Conservation (phyloP, 2,329 filamentous ascomycete species). For the Colletotrichum noveboracense region DNA sequence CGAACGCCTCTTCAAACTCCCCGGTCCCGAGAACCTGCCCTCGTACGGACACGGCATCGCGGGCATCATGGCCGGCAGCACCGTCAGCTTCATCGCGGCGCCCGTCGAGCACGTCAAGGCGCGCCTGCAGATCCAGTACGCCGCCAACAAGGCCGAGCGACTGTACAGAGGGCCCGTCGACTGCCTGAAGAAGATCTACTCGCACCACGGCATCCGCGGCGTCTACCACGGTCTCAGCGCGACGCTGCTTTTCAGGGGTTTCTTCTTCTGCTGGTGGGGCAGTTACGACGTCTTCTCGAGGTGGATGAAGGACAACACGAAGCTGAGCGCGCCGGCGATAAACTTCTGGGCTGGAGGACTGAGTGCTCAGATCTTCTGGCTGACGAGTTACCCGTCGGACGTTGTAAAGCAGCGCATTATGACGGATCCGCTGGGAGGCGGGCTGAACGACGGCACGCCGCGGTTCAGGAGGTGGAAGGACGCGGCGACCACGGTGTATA, state of each 20-base stretch:
- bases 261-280: constrained; percentile 99
- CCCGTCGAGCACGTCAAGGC: constrained; percentile 97
- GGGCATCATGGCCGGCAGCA: constrained; percentile 84
- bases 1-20: constrained; percentile 73
- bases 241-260: constrained; percentile 86
- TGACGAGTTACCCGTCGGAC: constrained; percentile 89
- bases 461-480: constrained; percentile 79
- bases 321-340: constrained; percentile 76
- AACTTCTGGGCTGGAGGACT: constrained; percentile 98
- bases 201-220: constrained; percentile 76
- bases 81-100: constrained; percentile 90
- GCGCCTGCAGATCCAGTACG: constrained; percentile 92
- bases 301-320: constrained; percentile 69
- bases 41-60: constrained; percentile 85
- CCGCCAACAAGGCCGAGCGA: constrained; percentile 75
- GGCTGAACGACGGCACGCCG: constrained; percentile 68
- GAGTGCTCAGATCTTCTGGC: constrained; percentile 93
- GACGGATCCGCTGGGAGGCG: constrained; percentile 86
- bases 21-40: constrained; percentile 58
- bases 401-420: constrained; percentile 97
- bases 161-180: constrained; percentile 89
- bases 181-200: constrained; percentile 73
- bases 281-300: constrained; percentile 86
- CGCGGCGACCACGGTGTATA: constrained; percentile 78
- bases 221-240: constrained; percentile 86